These are phyloP conservation scores for Wolfiporia cocos DNA, from an alignment of 1,284 basidiomycete genomes.

Conservation along the genomic window DNA sequence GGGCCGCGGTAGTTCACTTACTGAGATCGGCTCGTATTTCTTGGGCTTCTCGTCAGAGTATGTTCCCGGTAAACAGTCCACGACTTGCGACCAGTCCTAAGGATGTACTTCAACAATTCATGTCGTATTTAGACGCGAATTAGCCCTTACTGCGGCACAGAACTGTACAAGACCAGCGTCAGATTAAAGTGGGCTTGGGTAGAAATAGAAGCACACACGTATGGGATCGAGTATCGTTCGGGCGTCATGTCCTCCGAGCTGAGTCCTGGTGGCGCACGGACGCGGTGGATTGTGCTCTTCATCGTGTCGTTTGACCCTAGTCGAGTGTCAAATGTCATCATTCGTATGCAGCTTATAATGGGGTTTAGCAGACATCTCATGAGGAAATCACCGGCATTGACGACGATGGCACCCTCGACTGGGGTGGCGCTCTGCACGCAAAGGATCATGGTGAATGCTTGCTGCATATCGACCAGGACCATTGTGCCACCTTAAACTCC, in stretches of 20 bases:
- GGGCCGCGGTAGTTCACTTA: slow-evolving; percentile 9
- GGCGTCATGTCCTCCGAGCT: slow-evolving; percentile 32
- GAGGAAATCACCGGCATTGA: slow-evolving; percentile 58
- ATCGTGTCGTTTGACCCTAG: slow-evolving; percentile 56
- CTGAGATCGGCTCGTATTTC: slow-evolving; percentile 36
- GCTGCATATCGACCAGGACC: too few species aligned
- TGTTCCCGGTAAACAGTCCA: slow-evolving; percentile 48
- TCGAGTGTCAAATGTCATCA: too few species aligned
- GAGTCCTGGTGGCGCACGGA: slow-evolving; percentile 37
- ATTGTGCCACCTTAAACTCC: slow-evolving; percentile 34
- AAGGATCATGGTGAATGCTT: too few species aligned
- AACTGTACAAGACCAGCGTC: slow-evolving; percentile 30
- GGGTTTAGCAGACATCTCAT: slow-evolving; percentile 44
- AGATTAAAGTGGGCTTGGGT: too few species aligned
- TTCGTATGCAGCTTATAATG: too few species aligned
- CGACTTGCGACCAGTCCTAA: slow-evolving; percentile 35
- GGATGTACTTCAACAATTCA: too few species aligned
- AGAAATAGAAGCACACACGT: slow-evolving; percentile 31
- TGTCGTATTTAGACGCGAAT: too few species aligned
- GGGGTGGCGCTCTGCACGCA: slow-evolving; percentile 36
- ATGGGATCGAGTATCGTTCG: slow-evolving; percentile 52
- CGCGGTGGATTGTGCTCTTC: slow-evolving; percentile 54
- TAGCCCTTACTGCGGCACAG: slow-evolving; percentile 34
- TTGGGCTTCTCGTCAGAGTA: slow-evolving; percentile 35
- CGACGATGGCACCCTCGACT: slow-evolving; percentile 44